phyloP scores from a whole-genome alignment of 441 rosid species.

The Gossypium aridum region DNA sequence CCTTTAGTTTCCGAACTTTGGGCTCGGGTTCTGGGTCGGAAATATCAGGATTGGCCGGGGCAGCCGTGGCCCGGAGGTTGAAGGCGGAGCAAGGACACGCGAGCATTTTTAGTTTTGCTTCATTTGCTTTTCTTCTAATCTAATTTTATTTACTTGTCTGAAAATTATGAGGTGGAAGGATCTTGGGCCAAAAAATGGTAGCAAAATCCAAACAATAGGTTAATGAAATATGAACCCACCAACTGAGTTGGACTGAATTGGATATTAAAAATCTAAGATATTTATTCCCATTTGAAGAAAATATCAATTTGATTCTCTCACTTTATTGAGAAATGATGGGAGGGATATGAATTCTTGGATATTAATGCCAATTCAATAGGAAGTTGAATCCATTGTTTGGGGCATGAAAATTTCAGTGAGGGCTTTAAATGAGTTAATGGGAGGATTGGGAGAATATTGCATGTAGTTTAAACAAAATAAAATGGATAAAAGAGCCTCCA shows the following conservation, averaged over 20 bases:
- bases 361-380: too few species aligned
- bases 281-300: background rate
- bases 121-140: background rate
- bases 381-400: too few species aligned
- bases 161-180: background rate
- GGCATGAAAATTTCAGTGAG: too few species aligned
- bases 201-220: background rate
- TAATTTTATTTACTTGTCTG: background rate
- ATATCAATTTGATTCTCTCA: background rate
- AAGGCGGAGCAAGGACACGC: conserved; percentile 29
- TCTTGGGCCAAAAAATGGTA: background rate
- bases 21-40: conserved; percentile 29
- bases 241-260: background rate
- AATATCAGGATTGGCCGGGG: conserved; percentile 18
- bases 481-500: conserved; percentile 15
- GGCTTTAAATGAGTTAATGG: background rate
- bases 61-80: conserved; percentile 27
- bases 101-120: conserved; percentile 25
- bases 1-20: conserved; percentile 44
- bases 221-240: background rate
- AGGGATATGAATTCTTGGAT: too few species aligned
- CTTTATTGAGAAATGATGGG: too few species aligned
- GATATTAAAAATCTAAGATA: background rate
- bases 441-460: background rate
- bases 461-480: background rate